A percentile compares a stretch with the other conserved stretches of the same genome.
Conservation (phyloP, 768 basidiomycete genomes). For the Porphyrellus cyaneotinctus region DNA sequence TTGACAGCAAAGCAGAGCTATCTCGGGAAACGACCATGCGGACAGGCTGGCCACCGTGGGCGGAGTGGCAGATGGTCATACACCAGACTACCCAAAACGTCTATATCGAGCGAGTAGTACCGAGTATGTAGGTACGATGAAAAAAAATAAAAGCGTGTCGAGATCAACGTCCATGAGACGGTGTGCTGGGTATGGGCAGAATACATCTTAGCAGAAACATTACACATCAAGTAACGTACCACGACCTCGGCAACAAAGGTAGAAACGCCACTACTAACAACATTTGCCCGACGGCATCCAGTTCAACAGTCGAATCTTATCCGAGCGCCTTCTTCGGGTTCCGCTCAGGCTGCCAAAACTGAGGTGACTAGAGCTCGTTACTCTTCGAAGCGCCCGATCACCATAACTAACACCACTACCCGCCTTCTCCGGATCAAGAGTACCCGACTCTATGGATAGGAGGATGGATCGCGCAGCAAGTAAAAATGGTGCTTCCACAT, state of each 20-base stretch:
- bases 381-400: constrained; percentile 85
- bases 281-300: constrained; percentile 65
- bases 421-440: constrained; percentile 87
- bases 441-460: constrained; percentile 85
- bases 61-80: background rate
- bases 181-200: constrained; percentile 26
- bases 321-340: constrained; percentile 53
- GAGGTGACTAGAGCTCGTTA: constrained; percentile 85
- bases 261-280: constrained; percentile 42
- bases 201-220: constrained; percentile 7
- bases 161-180: constrained; percentile 10
- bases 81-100: constrained; percentile 11
- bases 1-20: background rate
- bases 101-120: constrained; percentile 21
- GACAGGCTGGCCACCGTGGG: background rate
- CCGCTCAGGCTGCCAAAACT: constrained; percentile 81
- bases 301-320: constrained; percentile 55
- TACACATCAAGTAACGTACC: constrained; percentile 17
- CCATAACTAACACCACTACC: constrained; percentile 97
- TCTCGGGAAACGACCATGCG: background rate
- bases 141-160: constrained; percentile 10
- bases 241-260: constrained; percentile 1
- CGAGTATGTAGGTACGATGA: constrained; percentile 16
- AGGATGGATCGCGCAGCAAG: constrained; percentile 84
- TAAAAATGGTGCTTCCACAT: constrained; percentile 91